Percentiles rank a stretch among this genome's conserved stretches.
Conservation (phyloP, 139 green algal species). For the Astrephomene gubernaculifera region DNA sequence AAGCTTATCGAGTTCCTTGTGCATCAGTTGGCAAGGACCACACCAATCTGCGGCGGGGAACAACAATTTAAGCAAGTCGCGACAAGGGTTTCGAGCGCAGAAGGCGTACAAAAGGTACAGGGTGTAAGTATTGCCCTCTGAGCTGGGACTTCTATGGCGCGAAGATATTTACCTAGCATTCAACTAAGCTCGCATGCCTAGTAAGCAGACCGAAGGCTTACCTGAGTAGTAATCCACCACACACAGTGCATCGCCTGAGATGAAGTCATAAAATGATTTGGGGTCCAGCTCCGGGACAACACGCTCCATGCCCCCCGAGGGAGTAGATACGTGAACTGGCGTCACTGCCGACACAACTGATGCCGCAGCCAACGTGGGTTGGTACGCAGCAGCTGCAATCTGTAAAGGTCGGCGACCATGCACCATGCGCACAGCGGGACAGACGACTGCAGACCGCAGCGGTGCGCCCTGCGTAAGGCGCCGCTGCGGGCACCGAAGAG, state of each 20-base stretch:
- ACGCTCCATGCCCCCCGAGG: neutral
- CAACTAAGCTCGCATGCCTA: too few species aligned
- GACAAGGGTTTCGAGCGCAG: too few species aligned
- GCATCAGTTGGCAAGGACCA: slow-evolving; percentile 30
- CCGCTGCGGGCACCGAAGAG: too few species aligned
- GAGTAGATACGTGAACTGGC: neutral
- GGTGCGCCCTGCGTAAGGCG: too few species aligned
- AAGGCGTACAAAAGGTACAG: too few species aligned
- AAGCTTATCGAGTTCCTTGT: slow-evolving; percentile 36
- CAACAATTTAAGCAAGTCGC: too few species aligned
- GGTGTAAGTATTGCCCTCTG: too few species aligned
- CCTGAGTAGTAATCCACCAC: slow-evolving; percentile 30
- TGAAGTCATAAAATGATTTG: neutral
- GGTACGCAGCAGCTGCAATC: neutral
- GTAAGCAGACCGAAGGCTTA: too few species aligned
- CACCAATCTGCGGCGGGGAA: slow-evolving; percentile 42
- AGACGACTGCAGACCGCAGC: too few species aligned
- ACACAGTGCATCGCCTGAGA: neutral
- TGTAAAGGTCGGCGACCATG: neutral
- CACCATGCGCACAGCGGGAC: too few species aligned
- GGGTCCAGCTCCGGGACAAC: neutral
- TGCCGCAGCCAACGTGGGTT: neutral
- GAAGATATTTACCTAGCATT: too few species aligned
- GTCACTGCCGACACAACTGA: neutral
- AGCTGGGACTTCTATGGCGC: too few species aligned